Base-by-base conservation (phyloP, 352 stramenopile genomes). In the Globisporangium alternatum region DNA sequence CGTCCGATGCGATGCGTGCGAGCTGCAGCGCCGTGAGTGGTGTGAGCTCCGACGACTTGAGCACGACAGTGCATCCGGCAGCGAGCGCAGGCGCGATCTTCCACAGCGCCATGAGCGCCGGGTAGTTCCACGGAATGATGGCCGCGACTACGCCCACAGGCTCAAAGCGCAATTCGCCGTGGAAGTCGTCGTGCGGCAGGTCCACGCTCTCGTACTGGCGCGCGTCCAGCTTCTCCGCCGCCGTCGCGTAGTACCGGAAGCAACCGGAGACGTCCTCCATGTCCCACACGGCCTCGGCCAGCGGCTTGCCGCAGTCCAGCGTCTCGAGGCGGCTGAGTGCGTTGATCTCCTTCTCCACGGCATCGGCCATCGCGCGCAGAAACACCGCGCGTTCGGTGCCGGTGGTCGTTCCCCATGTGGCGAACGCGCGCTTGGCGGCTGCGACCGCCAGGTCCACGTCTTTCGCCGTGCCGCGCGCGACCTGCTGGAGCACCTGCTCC, bases 1-100 rank as follows among this genome's bases (percentile, higher is more conserved):
- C 85, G 2, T 96, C 85, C 2, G 58, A 66, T 6, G 71, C 70
- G 10, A 97, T 71, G 10, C 81, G 69, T 0, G 71, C 89, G 21
- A 98, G 65, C 43, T 89, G 76, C 35, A 97, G 66, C n/a, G 83
- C 84, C 8, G 74, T 86, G n/a, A 97, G 64, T 57, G 97, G 97
- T 19, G 97, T 99, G 25, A 98, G 66, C 62, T 98, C 96, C 12
- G 91, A 81, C 15, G 97, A 95, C 75, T 99, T 99, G 37, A 98
- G 69, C 10, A 99, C 88, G 35, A 90, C 74, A 1, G 96, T 98
- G 77, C 96, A 99, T 15, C 97, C 97, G 1, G 91, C 91, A 12
- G 91, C 86, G 28, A 99, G 74, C 4, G 94, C 95, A 6, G 90
- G 89, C 6, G 90, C 89, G 19, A 95, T 68, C 68, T 91, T 91